A percentile compares a stretch with the other conserved stretches of the same genome.
phyloP scores from a whole-genome alignment of 306 rosid genomes.

The Prunus mira region DNA sequence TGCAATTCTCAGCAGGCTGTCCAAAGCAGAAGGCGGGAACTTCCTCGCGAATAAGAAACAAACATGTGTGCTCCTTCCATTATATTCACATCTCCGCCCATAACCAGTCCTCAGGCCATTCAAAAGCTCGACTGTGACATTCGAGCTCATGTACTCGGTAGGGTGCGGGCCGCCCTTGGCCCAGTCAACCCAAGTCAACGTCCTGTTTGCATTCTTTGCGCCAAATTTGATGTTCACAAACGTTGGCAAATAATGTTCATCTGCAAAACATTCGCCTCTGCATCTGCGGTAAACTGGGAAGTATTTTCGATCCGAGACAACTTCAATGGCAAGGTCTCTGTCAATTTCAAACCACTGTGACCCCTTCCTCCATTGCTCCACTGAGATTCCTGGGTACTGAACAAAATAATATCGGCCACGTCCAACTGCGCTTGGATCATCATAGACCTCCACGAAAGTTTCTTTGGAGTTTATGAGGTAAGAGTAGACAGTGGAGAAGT shows the following conservation, averaged over 20 bases:
- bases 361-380: constrained; percentile 30
- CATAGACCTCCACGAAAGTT: constrained; percentile 11
- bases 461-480: constrained; percentile 6
- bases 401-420: constrained; percentile 20
- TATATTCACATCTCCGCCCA: background rate
- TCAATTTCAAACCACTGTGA: constrained; percentile 29
- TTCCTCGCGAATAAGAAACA: constrained; percentile 31
- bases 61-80: constrained; percentile 6
- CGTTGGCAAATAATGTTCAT: constrained; percentile 36
- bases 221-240: constrained; percentile 12
- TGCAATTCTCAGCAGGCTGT: constrained; percentile 47
- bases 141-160: background rate
- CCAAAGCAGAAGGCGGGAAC: constrained; percentile 40
- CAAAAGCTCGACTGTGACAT: constrained; percentile 14
- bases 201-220: constrained; percentile 11
- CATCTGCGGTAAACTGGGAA: constrained; percentile 16
- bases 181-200: constrained; percentile 35
- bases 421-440: constrained; percentile 16
- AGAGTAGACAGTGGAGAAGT: constrained; percentile 17
- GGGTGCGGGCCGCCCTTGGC: constrained; percentile 27
- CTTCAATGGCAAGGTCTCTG: constrained; percentile 20
- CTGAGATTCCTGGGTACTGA: constrained; percentile 13
- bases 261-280: constrained; percentile 23
- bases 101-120: constrained; percentile 5
- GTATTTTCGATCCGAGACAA: constrained; percentile 21